phyloP scores from a whole-genome alignment of 1,284 basidiomycete genomes.

The Macrocystidia cucumis region DNA sequence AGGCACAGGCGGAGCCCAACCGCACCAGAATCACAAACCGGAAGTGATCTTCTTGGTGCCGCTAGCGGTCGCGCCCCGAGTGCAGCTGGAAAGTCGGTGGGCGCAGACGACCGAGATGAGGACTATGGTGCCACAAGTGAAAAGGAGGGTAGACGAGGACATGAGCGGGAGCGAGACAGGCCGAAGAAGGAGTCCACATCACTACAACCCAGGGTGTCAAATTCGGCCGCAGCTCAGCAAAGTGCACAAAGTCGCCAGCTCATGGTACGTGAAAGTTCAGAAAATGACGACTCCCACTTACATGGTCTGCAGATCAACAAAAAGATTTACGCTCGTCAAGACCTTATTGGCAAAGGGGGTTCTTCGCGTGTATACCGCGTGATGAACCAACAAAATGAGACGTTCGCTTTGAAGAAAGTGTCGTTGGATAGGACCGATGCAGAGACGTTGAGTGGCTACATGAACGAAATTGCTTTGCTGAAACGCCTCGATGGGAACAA shows the following conservation, averaged over 20 bases:
- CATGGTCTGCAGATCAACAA: slow-evolving; percentile 68
- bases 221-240: no score
- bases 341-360: slow-evolving; percentile 87
- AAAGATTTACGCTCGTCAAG: slow-evolving; percentile 73
- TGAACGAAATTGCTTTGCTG: slow-evolving; percentile 88
- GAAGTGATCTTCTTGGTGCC: slow-evolving; percentile 28
- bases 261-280: slow-evolving; percentile 28
- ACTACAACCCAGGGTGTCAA: no score
- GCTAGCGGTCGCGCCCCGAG: slow-evolving; percentile 15
- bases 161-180: slow-evolving; percentile 17
- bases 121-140: slow-evolving; percentile 24
- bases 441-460: slow-evolving; percentile 86
- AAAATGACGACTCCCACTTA: no score
- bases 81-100: slow-evolving; percentile 38
- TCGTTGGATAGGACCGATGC: slow-evolving; percentile 78
- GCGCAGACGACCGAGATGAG: slow-evolving; percentile 32
- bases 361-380: slow-evolving; percentile 93
- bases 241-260: no score
- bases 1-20: slow-evolving; percentile 55
- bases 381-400: slow-evolving; percentile 65
- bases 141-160: slow-evolving; percentile 18
- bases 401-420: slow-evolving; percentile 87
- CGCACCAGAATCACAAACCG: slow-evolving; percentile 48
- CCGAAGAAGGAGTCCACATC: slow-evolving; percentile 16
- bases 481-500: slow-evolving; percentile 84